Conservation (phyloP, 129 eudicot genomes). For the Artemisia annua region DNA sequence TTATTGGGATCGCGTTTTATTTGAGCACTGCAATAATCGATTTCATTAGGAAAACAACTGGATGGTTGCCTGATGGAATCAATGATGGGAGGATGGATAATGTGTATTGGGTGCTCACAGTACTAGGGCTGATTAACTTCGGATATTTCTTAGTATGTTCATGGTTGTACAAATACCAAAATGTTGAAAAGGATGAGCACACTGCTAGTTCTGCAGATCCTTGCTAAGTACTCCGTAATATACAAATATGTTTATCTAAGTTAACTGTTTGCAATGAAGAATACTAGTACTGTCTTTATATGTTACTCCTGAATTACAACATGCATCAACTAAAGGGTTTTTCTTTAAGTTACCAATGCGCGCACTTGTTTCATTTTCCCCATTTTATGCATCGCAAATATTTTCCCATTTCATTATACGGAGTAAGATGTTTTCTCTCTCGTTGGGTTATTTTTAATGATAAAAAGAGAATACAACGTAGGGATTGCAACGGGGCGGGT, state of each 20-base stretch:
- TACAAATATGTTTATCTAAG: background rate
- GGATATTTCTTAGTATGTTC: conserved; percentile 51
- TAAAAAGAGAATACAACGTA: too few relatives aligned
- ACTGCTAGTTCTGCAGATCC: background rate
- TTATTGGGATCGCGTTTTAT: conserved; percentile 50
- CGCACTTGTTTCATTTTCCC: too few relatives aligned
- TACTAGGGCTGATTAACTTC: conserved; percentile 48
- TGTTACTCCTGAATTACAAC: too few relatives aligned
- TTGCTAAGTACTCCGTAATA: background rate
- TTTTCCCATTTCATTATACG: too few relatives aligned
- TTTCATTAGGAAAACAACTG: conserved; percentile 32
- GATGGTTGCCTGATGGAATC: conserved; percentile 59
- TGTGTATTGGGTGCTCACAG: conserved; percentile 50
- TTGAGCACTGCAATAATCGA: conserved; percentile 48
- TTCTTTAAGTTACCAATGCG: too few relatives aligned
- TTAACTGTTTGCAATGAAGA: too few relatives aligned
- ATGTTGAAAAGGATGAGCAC: conserved; percentile 21
- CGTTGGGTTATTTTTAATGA: too few relatives aligned
- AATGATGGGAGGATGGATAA: conserved; percentile 57
- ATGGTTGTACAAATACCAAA: conserved; percentile 44
- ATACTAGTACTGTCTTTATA: too few relatives aligned
- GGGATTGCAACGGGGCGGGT: too few relatives aligned
- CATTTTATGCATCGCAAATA: too few relatives aligned
- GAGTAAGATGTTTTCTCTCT: too few relatives aligned
- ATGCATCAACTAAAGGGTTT: too few relatives aligned